Conservation (phyloP, 192 early-diverging fungal genomes). For the Entomortierella lignicola region DNA sequence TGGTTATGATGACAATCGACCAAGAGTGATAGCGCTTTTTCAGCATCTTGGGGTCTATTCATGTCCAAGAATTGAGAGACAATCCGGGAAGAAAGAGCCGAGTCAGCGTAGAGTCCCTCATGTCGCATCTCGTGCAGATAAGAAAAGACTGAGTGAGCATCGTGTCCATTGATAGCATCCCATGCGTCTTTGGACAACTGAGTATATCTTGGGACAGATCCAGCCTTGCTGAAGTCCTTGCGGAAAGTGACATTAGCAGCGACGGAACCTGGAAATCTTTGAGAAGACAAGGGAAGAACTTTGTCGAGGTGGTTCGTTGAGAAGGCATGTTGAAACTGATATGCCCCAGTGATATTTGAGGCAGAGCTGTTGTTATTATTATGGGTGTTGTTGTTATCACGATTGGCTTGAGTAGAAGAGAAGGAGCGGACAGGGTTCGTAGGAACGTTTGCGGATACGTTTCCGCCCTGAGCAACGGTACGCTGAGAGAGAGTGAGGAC, state of each 20-base stretch:
- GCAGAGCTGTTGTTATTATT: background rate
- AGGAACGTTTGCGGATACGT: slow-evolving; percentile 29
- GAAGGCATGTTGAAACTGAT: slow-evolving; percentile 23
- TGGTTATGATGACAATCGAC: slow-evolving; percentile 35
- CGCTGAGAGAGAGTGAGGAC: slow-evolving; percentile 50
- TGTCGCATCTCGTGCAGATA: slow-evolving; percentile 43
- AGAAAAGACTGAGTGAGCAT: slow-evolving; percentile 34
- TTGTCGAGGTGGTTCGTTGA: slow-evolving; percentile 2
- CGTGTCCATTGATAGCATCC: slow-evolving; percentile 44
- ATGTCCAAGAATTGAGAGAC: slow-evolving; percentile 38
- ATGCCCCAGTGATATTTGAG: slow-evolving; percentile 16
- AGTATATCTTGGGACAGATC: slow-evolving; percentile 12
- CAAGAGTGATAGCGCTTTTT: slow-evolving; percentile 41
- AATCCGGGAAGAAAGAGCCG: slow-evolving; percentile 33
- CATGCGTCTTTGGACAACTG: slow-evolving; percentile 33
- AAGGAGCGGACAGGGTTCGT: slow-evolving; percentile 46
- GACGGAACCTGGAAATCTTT: slow-evolving; percentile 26
- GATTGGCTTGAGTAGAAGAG: slow-evolving; percentile 39
- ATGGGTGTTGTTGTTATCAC: slow-evolving; percentile 32
- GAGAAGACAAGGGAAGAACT: slow-evolving; percentile 11
- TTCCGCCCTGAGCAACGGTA: slow-evolving; percentile 31
- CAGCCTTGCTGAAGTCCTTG: slow-evolving; percentile 6
- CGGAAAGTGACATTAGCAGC: slow-evolving; percentile 19
- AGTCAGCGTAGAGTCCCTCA: slow-evolving; percentile 41
- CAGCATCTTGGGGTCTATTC: slow-evolving; percentile 44